A percentile compares a stretch with the other conserved stretches of the same genome.
phyloP scores from a whole-genome alignment of 2,329 filamentous ascomycete genomes.

The Dothideomycetidae sp. region DNA sequence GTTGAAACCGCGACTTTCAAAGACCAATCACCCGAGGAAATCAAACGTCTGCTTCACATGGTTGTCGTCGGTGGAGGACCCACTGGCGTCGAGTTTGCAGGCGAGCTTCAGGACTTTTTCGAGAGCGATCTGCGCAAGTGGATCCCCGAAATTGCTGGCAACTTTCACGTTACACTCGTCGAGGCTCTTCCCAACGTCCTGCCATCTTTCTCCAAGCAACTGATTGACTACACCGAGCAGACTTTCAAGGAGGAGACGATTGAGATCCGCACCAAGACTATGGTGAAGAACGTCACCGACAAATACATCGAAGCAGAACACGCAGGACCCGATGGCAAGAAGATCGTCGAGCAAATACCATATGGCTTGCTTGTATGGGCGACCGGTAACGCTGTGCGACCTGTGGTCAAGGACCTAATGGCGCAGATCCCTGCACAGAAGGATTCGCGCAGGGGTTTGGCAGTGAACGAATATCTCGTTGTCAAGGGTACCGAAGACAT shows the following conservation, averaged over 20 bases:
- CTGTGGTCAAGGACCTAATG: slow-evolving; percentile 84
- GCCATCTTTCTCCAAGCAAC: slow-evolving; percentile 96
- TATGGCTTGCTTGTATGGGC: slow-evolving; percentile 97
- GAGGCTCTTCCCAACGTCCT: slow-evolving; percentile 94
- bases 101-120: slow-evolving; percentile 97
- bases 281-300: slow-evolving; percentile 94
- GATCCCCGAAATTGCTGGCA: slow-evolving; percentile 85
- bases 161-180: slow-evolving; percentile 94
- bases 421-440: slow-evolving; percentile 83
- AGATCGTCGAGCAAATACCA: slow-evolving; percentile 66
- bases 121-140: slow-evolving; percentile 96
- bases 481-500: slow-evolving; percentile 95
- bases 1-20: slow-evolving; percentile 98
- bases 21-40: slow-evolving; percentile 74
- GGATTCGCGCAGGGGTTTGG: slow-evolving; percentile 83
- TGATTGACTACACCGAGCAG: slow-evolving; percentile 98
- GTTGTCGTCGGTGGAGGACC: slow-evolving; percentile 76
- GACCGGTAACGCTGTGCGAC: slow-evolving; percentile 86
- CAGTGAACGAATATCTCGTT: slow-evolving; percentile 96
- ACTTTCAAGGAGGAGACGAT: slow-evolving; percentile 99
- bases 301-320: slow-evolving; percentile 85
- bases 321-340: slow-evolving; percentile 67
- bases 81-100: slow-evolving; percentile 95
- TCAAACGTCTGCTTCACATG: slow-evolving; percentile 94
- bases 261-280: slow-evolving; percentile 93